These are phyloP conservation scores for Fusarium sp. DNA, from an alignment of 2,329 filamentous ascomycete genomes.

Conservation along the genomic window DNA sequence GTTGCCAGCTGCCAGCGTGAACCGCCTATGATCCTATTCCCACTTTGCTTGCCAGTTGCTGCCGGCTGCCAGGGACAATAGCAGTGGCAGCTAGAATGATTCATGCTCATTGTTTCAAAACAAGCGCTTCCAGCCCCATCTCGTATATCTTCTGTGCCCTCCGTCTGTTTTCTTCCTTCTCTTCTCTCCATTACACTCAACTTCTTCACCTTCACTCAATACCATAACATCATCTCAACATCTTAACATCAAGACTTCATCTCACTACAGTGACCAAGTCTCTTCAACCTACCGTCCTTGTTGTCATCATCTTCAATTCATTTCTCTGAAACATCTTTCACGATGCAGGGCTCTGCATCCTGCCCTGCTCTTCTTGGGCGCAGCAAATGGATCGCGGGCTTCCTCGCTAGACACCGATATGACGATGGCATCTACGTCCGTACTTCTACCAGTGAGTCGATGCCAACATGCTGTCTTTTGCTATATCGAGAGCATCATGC, in stretches of 20 bases:
- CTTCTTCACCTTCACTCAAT: neutral
- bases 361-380: constrained; percentile 18
- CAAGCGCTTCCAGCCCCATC: neutral
- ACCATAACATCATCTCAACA: neutral
- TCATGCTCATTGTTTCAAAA: neutral
- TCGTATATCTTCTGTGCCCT: neutral
- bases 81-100: neutral
- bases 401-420: neutral
- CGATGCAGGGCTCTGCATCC: constrained; percentile 20
- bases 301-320: neutral
- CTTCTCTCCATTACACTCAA: neutral
- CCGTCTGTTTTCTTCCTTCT: neutral
- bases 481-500: neutral
- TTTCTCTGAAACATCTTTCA: neutral
- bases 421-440: neutral
- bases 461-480: neutral
- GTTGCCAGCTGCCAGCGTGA: neutral
- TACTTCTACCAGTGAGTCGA: neutral
- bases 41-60: constrained; percentile 7
- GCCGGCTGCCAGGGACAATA: neutral
- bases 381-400: constrained; percentile 8
- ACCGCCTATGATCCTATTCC: neutral
- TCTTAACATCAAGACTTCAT: neutral
- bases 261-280: neutral
- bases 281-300: neutral